phyloP scores from a whole-genome alignment of 352 stramenopile genomes.

The Phytophthora idaei region DNA sequence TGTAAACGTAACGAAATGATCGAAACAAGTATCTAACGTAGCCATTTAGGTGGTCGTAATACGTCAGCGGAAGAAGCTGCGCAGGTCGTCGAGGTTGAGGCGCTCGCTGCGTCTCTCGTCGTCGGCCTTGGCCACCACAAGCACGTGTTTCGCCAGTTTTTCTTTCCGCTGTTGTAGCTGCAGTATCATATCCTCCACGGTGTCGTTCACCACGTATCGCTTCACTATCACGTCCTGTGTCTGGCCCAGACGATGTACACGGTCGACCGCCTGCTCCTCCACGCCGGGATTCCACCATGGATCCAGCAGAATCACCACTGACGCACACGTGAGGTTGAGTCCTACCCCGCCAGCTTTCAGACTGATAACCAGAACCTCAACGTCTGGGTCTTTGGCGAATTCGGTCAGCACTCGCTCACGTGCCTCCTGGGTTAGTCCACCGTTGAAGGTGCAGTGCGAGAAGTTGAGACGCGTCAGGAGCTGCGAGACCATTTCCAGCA shows the following conservation, averaged over 20 bases:
- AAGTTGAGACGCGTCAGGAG: constrained; percentile 61
- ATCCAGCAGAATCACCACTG: constrained; percentile 89
- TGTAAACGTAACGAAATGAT: constrained; percentile 2
- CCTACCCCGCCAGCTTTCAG: constrained; percentile 90
- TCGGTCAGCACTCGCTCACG: constrained; percentile 70
- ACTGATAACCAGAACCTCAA: constrained; percentile 87
- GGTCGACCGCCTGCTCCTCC: constrained; percentile 95
- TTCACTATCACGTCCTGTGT: constrained; percentile 86
- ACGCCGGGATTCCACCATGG: constrained; percentile 95
- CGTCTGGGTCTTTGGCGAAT: constrained; percentile 61
- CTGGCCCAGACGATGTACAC: constrained; percentile 91
- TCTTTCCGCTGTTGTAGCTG: constrained; percentile 91
- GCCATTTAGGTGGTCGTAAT: constrained; percentile 12
- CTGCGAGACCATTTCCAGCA: constrained; percentile 83
- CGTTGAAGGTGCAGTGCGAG: constrained; percentile 73
- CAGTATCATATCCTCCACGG: constrained; percentile 93
- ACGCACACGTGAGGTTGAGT: constrained; percentile 91
- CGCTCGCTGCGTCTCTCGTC: constrained; percentile 49
- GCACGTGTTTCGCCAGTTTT: constrained; percentile 82
- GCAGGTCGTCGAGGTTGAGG: constrained; percentile 72
- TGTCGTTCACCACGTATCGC: constrained; percentile 88
- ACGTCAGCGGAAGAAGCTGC: constrained; percentile 62
- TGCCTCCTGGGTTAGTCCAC: constrained; percentile 66
- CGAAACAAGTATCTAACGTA: constrained; percentile 7
- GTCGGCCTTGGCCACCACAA: constrained; percentile 54